Evolutionary conservation across 1,284 basidiomycete species (phyloP).

Genomic region (Agroathelia rolfsii): DNA sequence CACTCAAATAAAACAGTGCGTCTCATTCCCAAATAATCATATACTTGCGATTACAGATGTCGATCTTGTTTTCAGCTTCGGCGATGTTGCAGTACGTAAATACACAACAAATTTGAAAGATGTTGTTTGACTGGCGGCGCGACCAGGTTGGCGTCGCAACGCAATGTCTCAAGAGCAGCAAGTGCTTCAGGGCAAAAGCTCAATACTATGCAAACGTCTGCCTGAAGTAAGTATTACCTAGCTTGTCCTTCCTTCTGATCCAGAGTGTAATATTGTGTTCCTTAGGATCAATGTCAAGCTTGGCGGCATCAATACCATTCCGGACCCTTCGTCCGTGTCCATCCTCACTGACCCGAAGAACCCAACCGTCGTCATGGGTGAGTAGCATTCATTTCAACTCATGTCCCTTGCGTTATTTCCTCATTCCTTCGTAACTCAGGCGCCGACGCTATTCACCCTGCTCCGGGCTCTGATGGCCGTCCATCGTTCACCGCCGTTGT

Average conservation of each 20-base stretch:
- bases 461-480: conserved; percentile 58
- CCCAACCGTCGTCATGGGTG: conserved; percentile 73
- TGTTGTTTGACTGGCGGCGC: no score
- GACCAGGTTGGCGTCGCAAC: conserved; percentile 57
- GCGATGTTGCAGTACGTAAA: conserved; percentile 49
- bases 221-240: conserved; percentile 46
- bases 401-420: not conserved
- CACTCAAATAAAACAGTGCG: conserved; percentile 65
- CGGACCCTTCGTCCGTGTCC: conserved; percentile 49
- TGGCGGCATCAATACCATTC: conserved; percentile 69
- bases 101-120: conserved; percentile 4
- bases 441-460: conserved; percentile 71
- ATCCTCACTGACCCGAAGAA: conserved; percentile 55
- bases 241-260: conserved; percentile 1
- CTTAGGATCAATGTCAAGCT: conserved; percentile 76
- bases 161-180: conserved; percentile 58
- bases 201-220: conserved; percentile 75
- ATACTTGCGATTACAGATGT: conserved; percentile 6
- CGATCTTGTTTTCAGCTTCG: conserved; percentile 38
- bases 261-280: conserved; percentile 7
- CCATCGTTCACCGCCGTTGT: conserved; percentile 73
- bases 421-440: conserved; percentile 25
- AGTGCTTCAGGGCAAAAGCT: conserved; percentile 50
- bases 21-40: conserved; percentile 10
- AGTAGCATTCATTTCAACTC: no score